These are phyloP conservation scores for Haematococcus sp. DNA, from an alignment of 139 green algal genomes.

Conservation along the genomic window DNA sequence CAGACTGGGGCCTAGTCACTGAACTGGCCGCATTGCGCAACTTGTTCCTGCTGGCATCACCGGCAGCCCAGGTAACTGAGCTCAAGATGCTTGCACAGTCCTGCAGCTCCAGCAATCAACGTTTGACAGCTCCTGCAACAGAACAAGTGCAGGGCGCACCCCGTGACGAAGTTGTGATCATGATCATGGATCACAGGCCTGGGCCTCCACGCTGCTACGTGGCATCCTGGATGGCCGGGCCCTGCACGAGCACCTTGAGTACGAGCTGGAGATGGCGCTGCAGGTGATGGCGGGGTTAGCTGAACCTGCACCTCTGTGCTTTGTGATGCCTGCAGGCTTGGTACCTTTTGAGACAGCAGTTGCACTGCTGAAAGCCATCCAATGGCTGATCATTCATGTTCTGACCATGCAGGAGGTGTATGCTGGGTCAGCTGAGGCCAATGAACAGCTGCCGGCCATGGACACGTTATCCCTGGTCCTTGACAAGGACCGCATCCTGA, in stretches of 20 bases:
- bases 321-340: too few species aligned
- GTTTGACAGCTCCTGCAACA: too few species aligned
- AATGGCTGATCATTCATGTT: too few species aligned
- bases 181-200: slow-evolving; percentile 10
- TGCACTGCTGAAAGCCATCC: too few species aligned
- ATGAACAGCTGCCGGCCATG: neutral
- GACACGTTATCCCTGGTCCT: neutral
- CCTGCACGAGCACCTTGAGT: slow-evolving; percentile 22
- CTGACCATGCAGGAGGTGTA: neutral
- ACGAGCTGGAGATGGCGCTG: slow-evolving; percentile 25
- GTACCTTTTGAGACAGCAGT: too few species aligned
- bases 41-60: slow-evolving; percentile 26
- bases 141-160: too few species aligned
- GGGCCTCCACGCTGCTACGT: slow-evolving; percentile 1
- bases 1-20: slow-evolving; percentile 22
- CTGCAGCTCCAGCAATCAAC: neutral
- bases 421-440: neutral
- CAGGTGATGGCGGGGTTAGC: too few species aligned
- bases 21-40: slow-evolving; percentile 20
- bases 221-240: slow-evolving; percentile 4
- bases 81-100: neutral
- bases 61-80: slow-evolving; percentile 9
- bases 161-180: too few species aligned
- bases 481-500: neutral
- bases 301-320: too few species aligned